phyloP scores from a whole-genome alignment of 2,329 filamentous ascomycete species.

The Anthostomella pinea region DNA sequence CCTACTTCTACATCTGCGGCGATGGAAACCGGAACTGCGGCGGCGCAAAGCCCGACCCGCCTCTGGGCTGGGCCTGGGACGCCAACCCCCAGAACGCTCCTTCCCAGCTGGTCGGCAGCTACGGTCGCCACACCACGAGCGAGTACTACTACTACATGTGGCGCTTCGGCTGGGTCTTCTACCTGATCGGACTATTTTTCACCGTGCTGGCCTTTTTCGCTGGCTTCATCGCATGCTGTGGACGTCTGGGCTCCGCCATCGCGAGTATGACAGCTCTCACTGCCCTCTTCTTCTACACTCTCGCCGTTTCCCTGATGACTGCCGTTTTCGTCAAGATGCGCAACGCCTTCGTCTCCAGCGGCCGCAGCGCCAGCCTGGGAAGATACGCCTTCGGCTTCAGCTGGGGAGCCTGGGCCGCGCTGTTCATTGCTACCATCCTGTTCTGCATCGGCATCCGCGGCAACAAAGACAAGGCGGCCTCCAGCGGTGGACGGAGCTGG shows the following conservation, averaged over 20 bases:
- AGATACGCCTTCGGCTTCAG: constrained; percentile 71
- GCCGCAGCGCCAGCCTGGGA: constrained; percentile 60
- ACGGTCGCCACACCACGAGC: constrained; percentile 55
- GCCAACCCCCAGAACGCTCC: constrained; percentile 44
- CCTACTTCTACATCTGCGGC: constrained; percentile 82
- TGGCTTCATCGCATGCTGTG: constrained; percentile 67
- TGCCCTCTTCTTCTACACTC: constrained; percentile 66
- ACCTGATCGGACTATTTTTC: constrained; percentile 82
- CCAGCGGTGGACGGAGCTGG: constrained; percentile 41
- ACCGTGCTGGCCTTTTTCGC: constrained; percentile 64
- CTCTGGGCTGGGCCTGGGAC: constrained; percentile 71
- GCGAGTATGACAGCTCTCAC: constrained; percentile 55
- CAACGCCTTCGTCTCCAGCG: constrained; percentile 57
- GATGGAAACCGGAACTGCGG: constrained; percentile 64
- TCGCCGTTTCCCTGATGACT: constrained; percentile 72
- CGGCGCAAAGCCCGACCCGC: constrained; percentile 56
- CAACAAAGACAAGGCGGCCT: constrained; percentile 37
- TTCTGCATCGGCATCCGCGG: constrained; percentile 63
- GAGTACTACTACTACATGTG: constrained; percentile 75
- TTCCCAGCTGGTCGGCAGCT: constrained; percentile 46
- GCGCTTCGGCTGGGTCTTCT: constrained; percentile 90
- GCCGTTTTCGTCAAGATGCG: constrained; percentile 67
- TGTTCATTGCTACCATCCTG: constrained; percentile 64
- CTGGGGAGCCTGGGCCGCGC: constrained; percentile 67
- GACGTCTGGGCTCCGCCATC: constrained; percentile 67